phyloP scores from a whole-genome alignment of 2,329 filamentous ascomycete genomes.

The Pyrenochaeta sp. region DNA sequence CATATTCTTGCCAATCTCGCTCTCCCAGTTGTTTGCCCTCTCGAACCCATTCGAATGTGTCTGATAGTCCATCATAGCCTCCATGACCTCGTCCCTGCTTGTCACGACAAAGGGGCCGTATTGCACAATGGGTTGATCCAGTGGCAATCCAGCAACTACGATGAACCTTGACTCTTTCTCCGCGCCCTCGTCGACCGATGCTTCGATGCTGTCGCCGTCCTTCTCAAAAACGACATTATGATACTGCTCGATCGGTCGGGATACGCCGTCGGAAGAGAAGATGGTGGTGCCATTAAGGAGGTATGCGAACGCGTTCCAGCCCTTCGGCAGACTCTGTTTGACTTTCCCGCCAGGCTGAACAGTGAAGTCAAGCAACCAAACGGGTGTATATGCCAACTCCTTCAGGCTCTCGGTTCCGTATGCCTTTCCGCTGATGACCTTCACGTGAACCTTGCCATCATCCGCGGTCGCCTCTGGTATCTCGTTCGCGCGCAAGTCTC shows the following conservation, averaged over 20 bases:
- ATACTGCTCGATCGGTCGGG: slow-evolving; percentile 68
- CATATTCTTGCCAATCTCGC: slow-evolving; percentile 68
- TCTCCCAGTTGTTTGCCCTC: slow-evolving; percentile 76
- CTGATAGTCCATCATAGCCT: slow-evolving; percentile 50
- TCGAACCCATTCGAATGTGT: slow-evolving; percentile 55
- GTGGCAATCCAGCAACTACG: slow-evolving; percentile 75
- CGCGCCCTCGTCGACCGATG: slow-evolving; percentile 71
- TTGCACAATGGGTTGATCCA: slow-evolving; percentile 52
- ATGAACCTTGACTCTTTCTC: slow-evolving; percentile 68
- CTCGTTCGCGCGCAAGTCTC: slow-evolving; percentile 80
- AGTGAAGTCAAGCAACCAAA: slow-evolving; percentile 91
- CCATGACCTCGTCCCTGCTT: slow-evolving; percentile 47
- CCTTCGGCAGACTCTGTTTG: slow-evolving; percentile 75
- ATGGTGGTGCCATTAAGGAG: slow-evolving; percentile 76
- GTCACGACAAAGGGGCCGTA: slow-evolving; percentile 52
- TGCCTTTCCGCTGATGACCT: slow-evolving; percentile 87
- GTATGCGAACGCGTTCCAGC: slow-evolving; percentile 93
- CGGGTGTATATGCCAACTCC: slow-evolving; percentile 93
- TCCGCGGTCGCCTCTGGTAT: slow-evolving; percentile 79
- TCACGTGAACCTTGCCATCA: slow-evolving; percentile 77
- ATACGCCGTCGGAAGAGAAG: slow-evolving; percentile 56
- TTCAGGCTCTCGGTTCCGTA: slow-evolving; percentile 86
- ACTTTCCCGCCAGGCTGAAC: slow-evolving; percentile 82
- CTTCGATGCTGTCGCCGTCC: slow-evolving; percentile 77
- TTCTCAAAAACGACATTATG: slow-evolving; percentile 91